Conservation (phyloP, 192 early-diverging fungal species). For the Coemansia sp. region DNA sequence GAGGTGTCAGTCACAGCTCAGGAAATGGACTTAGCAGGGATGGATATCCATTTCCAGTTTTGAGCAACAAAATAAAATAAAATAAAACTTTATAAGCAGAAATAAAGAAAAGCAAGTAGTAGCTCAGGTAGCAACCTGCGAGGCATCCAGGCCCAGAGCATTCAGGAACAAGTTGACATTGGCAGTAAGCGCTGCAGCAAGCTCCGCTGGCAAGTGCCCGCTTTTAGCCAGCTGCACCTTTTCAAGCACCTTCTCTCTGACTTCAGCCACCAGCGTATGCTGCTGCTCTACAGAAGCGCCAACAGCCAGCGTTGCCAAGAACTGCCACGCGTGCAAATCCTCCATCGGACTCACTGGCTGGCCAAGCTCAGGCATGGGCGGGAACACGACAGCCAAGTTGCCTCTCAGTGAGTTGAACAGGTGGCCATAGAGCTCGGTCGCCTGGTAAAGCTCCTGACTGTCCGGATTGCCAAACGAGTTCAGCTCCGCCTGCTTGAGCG, state of each 20-base stretch:
- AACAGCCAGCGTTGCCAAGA: conserved; percentile 94
- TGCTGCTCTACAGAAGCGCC: conserved; percentile 96
- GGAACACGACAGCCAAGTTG: conserved; percentile 80
- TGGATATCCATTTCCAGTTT: no score
- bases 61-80: neutral
- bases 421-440: conserved; percentile 81
- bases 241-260: conserved; percentile 82
- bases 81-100: neutral
- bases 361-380: conserved; percentile 54
- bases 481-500: conserved; percentile 71
- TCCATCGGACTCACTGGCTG: conserved; percentile 44
- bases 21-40: no score
- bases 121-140: conserved; percentile 32
- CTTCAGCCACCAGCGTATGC: conserved; percentile 87
- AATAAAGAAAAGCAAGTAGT: neutral
- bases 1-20: no score
- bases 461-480: conserved; percentile 33
- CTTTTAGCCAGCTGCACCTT: conserved; percentile 69
- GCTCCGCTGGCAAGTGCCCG: conserved; percentile 59
- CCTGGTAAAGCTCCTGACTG: conserved; percentile 38
- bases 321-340: conserved; percentile 98
- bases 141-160: conserved; percentile 86
- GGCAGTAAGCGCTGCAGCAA: conserved; percentile 66
- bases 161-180: conserved; percentile 97
- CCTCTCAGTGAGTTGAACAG: conserved; percentile 80